Conservation (phyloP, 139 green algal genomes). For the Desmodesmus armatus region DNA sequence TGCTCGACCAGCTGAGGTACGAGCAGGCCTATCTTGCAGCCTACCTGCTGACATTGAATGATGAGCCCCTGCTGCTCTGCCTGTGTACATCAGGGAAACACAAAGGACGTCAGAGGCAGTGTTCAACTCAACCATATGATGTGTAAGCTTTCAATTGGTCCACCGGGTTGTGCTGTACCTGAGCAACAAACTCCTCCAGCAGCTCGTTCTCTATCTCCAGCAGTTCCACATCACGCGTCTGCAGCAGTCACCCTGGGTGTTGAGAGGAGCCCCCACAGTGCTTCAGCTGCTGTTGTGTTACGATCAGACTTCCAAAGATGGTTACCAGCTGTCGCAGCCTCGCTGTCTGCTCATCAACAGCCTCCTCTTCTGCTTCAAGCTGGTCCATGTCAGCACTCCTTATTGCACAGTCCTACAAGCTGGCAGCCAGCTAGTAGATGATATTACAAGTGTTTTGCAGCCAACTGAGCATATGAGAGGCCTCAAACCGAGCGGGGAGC, state of each 20-base stretch:
- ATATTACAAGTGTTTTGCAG: too few species aligned
- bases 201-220: conserved; percentile 68
- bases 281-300: neutral
- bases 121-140: conserved; percentile 11
- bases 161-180: neutral
- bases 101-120: neutral
- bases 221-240: conserved; percentile 71
- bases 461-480: too few species aligned
- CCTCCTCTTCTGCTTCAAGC: conserved; percentile 14
- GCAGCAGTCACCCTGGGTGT: conserved; percentile 2
- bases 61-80: neutral
- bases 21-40: neutral
- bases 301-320: too few species aligned
- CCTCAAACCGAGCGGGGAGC: too few species aligned
- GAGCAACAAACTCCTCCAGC: conserved; percentile 56
- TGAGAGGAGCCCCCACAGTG: neutral
- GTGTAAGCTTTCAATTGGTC: neutral
- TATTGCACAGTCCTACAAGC: too few species aligned
- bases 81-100: neutral
- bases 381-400: too few species aligned
- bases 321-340: conserved; percentile 7
- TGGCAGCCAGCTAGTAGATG: too few species aligned
- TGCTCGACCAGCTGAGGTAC: too few species aligned
- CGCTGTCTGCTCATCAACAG: conserved; percentile 14
- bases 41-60: neutral